phyloP scores from a whole-genome alignment of 2,329 filamentous ascomycete species.

The Colletotrichum karsti region DNA sequence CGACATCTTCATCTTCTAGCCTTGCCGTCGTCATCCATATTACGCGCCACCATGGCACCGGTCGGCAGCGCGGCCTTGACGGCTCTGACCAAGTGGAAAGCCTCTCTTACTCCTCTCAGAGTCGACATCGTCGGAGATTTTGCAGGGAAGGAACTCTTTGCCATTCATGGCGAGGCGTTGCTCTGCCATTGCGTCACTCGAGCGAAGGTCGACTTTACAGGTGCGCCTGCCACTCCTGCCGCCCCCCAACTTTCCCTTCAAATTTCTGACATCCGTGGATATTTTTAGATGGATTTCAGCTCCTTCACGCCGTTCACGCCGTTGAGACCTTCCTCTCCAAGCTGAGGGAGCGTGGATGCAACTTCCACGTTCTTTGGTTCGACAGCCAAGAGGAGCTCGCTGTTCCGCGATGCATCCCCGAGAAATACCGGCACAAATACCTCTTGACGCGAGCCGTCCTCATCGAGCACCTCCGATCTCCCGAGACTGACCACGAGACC shows the following conservation, averaged over 20 bases:
- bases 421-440: conserved; percentile 55
- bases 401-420: conserved; percentile 52
- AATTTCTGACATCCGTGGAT: neutral
- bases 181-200: conserved; percentile 71
- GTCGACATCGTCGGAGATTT: conserved; percentile 80
- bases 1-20: no score
- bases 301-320: conserved; percentile 75
- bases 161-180: conserved; percentile 79
- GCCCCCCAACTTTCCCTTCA: neutral
- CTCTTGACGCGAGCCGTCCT: conserved; percentile 69
- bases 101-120: conserved; percentile 33
- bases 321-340: conserved; percentile 72
- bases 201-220: conserved; percentile 68
- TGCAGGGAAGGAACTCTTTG: conserved; percentile 76
- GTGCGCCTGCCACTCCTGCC: conserved; percentile 39
- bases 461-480: conserved; percentile 65
- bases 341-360: conserved; percentile 70
- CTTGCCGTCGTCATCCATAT: neutral
- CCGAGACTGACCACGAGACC: neutral
- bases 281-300: conserved; percentile 67
- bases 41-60: neutral
- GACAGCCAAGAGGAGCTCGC: conserved; percentile 63
- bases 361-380: conserved; percentile 78
- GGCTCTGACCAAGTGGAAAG: neutral
- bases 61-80: neutral